Evolutionary conservation across 768 basidiomycete species (phyloP).

Genomic region (Panaeolus cyanescens): DNA sequence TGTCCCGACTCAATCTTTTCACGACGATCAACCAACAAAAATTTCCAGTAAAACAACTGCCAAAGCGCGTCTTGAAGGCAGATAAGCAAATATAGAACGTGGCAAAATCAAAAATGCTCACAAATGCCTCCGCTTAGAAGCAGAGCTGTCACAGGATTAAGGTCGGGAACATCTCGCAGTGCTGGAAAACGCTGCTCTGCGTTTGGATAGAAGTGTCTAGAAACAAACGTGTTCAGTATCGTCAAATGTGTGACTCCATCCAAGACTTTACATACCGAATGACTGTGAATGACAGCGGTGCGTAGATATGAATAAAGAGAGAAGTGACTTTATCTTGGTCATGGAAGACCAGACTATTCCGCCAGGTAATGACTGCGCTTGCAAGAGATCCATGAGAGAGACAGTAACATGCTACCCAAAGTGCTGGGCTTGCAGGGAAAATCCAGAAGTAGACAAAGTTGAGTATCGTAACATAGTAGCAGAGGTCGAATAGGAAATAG

Average conservation of each 20-base stretch:
- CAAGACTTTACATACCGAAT: constrained; percentile 63
- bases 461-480: constrained; percentile 92
- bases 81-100: constrained; percentile 10
- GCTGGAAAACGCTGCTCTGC: constrained; percentile 87
- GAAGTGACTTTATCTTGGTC: constrained; percentile 96
- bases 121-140: constrained; percentile 82
- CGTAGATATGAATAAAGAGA: constrained; percentile 93
- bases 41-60: constrained; percentile 97
- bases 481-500: constrained; percentile 91
- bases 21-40: constrained; percentile 85
- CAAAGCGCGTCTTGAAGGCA: constrained; percentile 76
- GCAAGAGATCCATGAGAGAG: constrained; percentile 90
- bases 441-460: constrained; percentile 93
- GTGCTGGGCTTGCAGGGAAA: constrained; percentile 69
- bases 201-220: constrained; percentile 88
- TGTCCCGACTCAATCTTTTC: constrained; percentile 91
- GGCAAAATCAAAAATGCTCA: constrained; percentile 40
- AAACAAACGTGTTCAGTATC: neutral
- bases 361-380: constrained; percentile 96
- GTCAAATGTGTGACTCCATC: neutral
- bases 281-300: constrained; percentile 88
- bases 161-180: constrained; percentile 62
- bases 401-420: constrained; percentile 93
- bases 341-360: constrained; percentile 98
- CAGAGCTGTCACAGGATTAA: constrained; percentile 74